Evolutionary conservation across 371 early-diverging fungal species (phyloP).

Genomic region (Mucor lusitanicus): DNA sequence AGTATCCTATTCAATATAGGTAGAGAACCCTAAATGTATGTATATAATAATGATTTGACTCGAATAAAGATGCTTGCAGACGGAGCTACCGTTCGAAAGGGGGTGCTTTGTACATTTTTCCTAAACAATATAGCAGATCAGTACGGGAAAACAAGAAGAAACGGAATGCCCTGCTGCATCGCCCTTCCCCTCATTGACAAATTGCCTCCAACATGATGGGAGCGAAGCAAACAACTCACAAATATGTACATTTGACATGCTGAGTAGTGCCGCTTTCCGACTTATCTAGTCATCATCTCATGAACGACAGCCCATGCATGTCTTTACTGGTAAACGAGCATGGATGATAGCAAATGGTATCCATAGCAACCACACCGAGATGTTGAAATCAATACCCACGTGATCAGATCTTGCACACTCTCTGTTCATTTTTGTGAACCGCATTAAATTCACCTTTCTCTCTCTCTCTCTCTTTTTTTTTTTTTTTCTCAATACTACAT

Average conservation of each 20-base stretch:
- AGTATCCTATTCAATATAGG: too few relatives aligned
- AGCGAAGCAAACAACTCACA: background rate
- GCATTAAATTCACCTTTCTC: background rate
- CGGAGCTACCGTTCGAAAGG: too few relatives aligned
- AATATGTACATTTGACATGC: background rate
- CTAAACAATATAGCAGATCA: background rate
- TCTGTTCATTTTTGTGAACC: background rate
- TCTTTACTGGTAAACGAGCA: background rate
- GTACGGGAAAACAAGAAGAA: too few relatives aligned
- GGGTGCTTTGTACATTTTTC: too few relatives aligned
- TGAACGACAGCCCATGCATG: background rate
- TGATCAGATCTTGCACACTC: background rate
- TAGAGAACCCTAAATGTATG: too few relatives aligned
- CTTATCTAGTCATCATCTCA: background rate
- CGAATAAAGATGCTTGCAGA: too few relatives aligned
- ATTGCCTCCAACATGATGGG: background rate
- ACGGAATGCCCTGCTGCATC: too few relatives aligned
- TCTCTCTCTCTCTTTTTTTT: background rate
- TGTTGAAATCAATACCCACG: background rate
- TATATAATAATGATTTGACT: too few relatives aligned
- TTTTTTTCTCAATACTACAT: background rate
- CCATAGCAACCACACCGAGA: background rate
- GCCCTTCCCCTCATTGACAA: background rate
- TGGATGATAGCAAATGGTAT: background rate
- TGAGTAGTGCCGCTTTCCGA: background rate